A percentile compares a stretch with the other conserved stretches of the same genome.
Evolutionary conservation across 768 basidiomycete species (phyloP).

Genomic region (Mycena floridula): DNA sequence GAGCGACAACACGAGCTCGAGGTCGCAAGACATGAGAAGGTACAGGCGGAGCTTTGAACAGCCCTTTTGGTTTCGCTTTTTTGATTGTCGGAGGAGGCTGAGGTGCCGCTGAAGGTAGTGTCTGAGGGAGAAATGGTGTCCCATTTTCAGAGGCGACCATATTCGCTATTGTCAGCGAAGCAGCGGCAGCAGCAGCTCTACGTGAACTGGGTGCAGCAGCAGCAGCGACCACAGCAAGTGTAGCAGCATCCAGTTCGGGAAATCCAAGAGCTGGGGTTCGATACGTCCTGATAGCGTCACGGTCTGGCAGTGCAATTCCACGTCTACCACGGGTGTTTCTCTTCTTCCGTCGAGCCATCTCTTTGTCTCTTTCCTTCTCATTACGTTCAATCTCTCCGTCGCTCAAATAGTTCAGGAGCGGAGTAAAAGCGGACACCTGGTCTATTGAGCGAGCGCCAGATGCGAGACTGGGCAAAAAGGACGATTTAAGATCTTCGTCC

Average conservation of each 20-base stretch:
- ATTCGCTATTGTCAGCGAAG: slow-evolving; percentile 78
- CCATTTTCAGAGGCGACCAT: slow-evolving; percentile 93
- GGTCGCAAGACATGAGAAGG: slow-evolving; percentile 49
- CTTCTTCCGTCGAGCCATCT: slow-evolving; percentile 78
- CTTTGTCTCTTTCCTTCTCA: slow-evolving; percentile 93
- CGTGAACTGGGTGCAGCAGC: slow-evolving; percentile 65
- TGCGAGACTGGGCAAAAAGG: slow-evolving; percentile 79
- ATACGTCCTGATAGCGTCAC: slow-evolving; percentile 88
- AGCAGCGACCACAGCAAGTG: slow-evolving; percentile 58
- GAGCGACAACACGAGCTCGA: slow-evolving; percentile 52
- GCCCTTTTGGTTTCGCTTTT: slow-evolving; percentile 63
- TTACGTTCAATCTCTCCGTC: slow-evolving; percentile 84
- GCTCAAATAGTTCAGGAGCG: slow-evolving; percentile 82
- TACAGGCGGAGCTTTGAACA: slow-evolving; percentile 68
- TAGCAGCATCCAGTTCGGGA: slow-evolving; percentile 71
- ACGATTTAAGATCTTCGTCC: slow-evolving; percentile 87
- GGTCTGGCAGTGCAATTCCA: slow-evolving; percentile 83
- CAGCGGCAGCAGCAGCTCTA: slow-evolving; percentile 83
- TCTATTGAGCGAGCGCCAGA: slow-evolving; percentile 69
- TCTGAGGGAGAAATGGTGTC: slow-evolving; percentile 47
- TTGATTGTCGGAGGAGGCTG: slow-evolving; percentile 31
- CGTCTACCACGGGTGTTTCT: slow-evolving; percentile 77
- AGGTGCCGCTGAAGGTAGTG: slow-evolving; percentile 24
- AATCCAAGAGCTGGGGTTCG: slow-evolving; percentile 85
- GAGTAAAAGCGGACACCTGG: slow-evolving; percentile 77